Percentiles rank a stretch among this genome's conserved stretches.
Conservation (phyloP, 352 stramenopile genomes). For the Blastocystis sp. region DNA sequence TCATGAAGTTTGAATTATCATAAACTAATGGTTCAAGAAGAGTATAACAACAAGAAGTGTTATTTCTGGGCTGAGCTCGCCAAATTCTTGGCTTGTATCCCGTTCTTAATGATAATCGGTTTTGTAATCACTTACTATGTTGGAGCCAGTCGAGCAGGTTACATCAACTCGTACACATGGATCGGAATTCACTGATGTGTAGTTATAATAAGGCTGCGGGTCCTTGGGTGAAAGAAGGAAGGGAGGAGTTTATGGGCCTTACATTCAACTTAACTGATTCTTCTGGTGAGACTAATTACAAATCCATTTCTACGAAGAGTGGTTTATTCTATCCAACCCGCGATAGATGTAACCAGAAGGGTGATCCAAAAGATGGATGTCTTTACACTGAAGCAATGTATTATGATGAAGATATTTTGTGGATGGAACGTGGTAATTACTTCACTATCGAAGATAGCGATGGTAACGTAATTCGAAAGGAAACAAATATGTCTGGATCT, state of each 20-base stretch:
- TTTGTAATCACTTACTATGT: conserved; percentile 17
- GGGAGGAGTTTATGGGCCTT: neutral
- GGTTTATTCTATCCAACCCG: conserved; percentile 49
- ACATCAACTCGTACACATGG: neutral
- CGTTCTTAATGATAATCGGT: conserved; percentile 1
- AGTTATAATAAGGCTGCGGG: conserved; percentile 39
- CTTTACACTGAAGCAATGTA: conserved; percentile 15
- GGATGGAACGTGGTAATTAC: conserved; percentile 4
- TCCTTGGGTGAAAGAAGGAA: neutral
- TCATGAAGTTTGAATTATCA: neutral
- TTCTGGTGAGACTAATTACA: neutral
- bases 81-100: neutral
- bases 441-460: conserved; percentile 2
- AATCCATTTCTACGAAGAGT: neutral
- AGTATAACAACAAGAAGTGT: neutral
- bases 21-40: neutral
- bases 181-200: neutral
- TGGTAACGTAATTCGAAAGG: neutral
- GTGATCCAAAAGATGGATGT: conserved; percentile 33
- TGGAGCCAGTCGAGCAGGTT: neutral
- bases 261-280: conserved; percentile 39
- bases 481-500: neutral
- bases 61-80: neutral
- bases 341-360: conserved; percentile 22
- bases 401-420: conserved; percentile 40